These are phyloP conservation scores for Volvox carteri DNA, from an alignment of 163 green algal genomes.

Conservation along the genomic window DNA sequence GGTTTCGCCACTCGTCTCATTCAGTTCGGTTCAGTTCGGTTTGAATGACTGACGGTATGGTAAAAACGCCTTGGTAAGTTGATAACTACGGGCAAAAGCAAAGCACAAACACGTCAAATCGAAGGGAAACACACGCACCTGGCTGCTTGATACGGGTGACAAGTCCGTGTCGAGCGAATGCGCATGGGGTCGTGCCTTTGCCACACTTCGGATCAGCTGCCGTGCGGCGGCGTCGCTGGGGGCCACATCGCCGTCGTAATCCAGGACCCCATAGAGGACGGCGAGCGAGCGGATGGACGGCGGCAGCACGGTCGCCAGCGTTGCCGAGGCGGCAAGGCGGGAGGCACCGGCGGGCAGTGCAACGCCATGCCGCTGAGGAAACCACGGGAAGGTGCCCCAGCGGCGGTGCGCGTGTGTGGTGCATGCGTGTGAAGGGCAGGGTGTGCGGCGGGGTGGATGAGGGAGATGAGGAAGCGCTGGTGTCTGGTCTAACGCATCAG, in stretches of 20 bases:
- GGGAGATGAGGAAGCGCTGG: too few relatives aligned
- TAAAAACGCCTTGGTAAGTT: too few relatives aligned
- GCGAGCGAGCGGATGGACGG: slow-evolving; percentile 16
- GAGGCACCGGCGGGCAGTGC: background rate
- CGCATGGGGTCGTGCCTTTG: background rate
- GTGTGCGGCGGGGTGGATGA: too few relatives aligned
- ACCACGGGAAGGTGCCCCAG: too few relatives aligned
- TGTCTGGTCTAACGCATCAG: too few relatives aligned
- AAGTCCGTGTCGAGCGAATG: slow-evolving; percentile 46
- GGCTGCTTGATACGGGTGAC: slow-evolving; percentile 26
- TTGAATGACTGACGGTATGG: too few relatives aligned
- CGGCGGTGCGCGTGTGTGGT: too few relatives aligned
- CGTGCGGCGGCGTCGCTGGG: slow-evolving; percentile 15
- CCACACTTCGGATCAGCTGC: background rate
- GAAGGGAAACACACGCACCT: background rate
- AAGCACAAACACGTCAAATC: too few relatives aligned
- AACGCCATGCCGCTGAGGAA: slow-evolving; percentile 23
- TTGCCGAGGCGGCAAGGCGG: background rate
- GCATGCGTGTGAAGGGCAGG: too few relatives aligned
- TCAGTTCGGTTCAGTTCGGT: too few relatives aligned
- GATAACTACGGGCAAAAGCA: too few relatives aligned
- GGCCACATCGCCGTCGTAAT: slow-evolving; percentile 27
- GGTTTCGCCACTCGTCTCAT: too few relatives aligned
- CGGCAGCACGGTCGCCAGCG: slow-evolving; percentile 13
- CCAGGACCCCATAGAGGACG: slow-evolving; percentile 44